Percentiles rank a stretch among this genome's conserved stretches.
Conservation (phyloP, 805 yeast genomes). For the Teunomyces kruisii region DNA sequence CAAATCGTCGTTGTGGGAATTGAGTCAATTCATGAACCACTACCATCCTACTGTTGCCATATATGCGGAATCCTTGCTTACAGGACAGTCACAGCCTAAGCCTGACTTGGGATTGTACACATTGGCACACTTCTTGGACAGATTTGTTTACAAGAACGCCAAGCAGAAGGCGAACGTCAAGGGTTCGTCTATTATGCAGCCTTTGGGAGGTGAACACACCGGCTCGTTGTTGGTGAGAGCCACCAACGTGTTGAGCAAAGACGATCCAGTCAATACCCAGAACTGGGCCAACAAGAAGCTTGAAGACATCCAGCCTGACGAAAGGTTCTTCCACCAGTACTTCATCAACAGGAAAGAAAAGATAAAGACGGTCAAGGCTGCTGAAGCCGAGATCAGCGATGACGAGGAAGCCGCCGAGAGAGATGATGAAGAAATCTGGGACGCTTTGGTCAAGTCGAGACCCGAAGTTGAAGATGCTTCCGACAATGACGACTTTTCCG, state of each 20-base stretch:
- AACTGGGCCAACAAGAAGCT: constrained; percentile 74
- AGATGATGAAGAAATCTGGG: constrained; percentile 76
- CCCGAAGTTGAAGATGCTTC: constrained; percentile 64
- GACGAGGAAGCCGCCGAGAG: constrained; percentile 45
- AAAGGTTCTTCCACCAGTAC: constrained; percentile 82
- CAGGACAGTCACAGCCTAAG: constrained; percentile 50
- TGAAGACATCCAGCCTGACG: constrained; percentile 78
- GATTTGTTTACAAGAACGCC: constrained; percentile 92
- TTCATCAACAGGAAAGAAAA: constrained; percentile 60
- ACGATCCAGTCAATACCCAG: constrained; percentile 77
- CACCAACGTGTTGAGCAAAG: constrained; percentile 41
- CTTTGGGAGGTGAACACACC: constrained; percentile 82
- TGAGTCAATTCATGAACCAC: constrained; percentile 69
- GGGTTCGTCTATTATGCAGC: constrained; percentile 97
- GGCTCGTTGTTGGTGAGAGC: constrained; percentile 68
- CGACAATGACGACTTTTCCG: constrained; percentile 33
- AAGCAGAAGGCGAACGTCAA: constrained; percentile 71
- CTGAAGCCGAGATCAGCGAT: constrained; percentile 18
- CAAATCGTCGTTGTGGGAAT: constrained; percentile 83
- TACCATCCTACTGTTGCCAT: constrained; percentile 90
- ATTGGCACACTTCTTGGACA: constrained; percentile 85
- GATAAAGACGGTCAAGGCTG: constrained; percentile 21
- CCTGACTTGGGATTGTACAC: constrained; percentile 93
- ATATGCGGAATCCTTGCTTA: constrained; percentile 68
- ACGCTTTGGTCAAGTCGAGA: constrained; percentile 70